Evolutionary conservation across 140 eudicot species (phyloP).

Genomic region (Anethum foeniculum): DNA sequence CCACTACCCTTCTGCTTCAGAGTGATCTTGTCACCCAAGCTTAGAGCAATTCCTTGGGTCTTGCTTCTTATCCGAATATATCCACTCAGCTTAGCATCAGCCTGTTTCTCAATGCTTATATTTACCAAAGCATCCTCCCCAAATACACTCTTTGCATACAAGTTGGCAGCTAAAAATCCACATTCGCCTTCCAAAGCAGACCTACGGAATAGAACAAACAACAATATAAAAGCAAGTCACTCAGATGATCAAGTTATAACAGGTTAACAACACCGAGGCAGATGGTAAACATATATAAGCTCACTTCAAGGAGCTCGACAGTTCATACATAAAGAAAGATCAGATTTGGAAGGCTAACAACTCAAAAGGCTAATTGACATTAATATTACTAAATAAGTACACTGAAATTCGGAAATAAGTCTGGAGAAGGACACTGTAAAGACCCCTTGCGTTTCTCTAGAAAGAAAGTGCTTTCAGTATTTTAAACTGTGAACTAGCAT

Average conservation of each 20-base stretch:
- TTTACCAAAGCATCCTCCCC: slow-evolving; percentile 87
- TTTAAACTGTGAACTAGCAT: background rate
- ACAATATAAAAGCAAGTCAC: background rate
- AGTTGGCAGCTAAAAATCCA: slow-evolving; percentile 81
- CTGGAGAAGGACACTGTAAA: background rate
- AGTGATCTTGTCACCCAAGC: slow-evolving; percentile 95
- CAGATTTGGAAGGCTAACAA: background rate
- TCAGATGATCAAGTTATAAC: background rate
- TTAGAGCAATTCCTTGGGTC: slow-evolving; percentile 94
- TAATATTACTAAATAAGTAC: background rate
- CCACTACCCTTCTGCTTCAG: slow-evolving; percentile 91
- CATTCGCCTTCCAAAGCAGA: slow-evolving; percentile 78
- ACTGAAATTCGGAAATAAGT: background rate
- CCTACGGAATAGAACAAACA: slow-evolving; percentile 23
- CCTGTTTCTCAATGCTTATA: slow-evolving; percentile 70
- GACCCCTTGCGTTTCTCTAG: background rate
- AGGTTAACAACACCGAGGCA: background rate
- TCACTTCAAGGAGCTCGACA: background rate
- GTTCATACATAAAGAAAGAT: background rate
- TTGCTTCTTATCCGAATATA: slow-evolving; percentile 95
- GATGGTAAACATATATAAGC: background rate
- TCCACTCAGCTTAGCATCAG: slow-evolving; percentile 85
- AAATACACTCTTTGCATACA: slow-evolving; percentile 77
- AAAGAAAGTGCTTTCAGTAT: background rate
- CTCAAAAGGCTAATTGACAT: background rate